Evolutionary conservation across 208 protist genomes (phyloP).

Genomic region (Leishmania martiniquensis): DNA sequence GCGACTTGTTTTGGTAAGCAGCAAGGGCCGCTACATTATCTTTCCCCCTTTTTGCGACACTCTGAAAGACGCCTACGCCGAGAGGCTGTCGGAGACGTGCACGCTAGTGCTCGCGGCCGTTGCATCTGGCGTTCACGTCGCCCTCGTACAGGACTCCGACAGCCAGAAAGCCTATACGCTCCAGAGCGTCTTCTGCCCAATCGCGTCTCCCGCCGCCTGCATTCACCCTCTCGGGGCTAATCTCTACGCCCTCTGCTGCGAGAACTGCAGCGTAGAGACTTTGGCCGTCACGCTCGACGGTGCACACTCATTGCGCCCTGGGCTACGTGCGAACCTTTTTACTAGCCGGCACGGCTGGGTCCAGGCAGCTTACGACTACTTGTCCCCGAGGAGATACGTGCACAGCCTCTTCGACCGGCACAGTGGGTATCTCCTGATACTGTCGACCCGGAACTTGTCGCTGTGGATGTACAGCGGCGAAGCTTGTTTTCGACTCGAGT

Average conservation of each 20-base stretch:
- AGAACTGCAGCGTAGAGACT: conserved; percentile 58
- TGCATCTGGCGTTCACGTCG: conserved; percentile 50
- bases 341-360: conserved; percentile 13
- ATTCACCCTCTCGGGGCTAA: conserved; percentile 52
- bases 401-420: conserved; percentile 52
- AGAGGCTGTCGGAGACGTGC: conserved; percentile 31
- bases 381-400: conserved; percentile 30
- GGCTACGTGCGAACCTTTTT: conserved; percentile 25
- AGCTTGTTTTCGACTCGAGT: conserved; percentile 16
- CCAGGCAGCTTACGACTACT: conserved; percentile 18
- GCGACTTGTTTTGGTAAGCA: conserved; percentile 54
- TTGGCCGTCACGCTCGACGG: conserved; percentile 29
- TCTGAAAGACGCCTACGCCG: conserved; percentile 61
- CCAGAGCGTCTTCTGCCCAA: conserved; percentile 31
- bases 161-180: conserved; percentile 18
- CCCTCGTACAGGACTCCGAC: conserved; percentile 33
- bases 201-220: conserved; percentile 35
- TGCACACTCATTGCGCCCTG: neutral
- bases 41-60: conserved; percentile 60
- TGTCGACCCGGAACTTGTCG: conserved; percentile 32
- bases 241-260: conserved; percentile 64
- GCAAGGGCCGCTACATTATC: conserved; percentile 39
- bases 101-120: conserved; percentile 60
- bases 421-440: conserved; percentile 37
- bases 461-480: conserved; percentile 38